These are phyloP conservation scores for Pneumocystis jirovecii DNA, from an alignment of 1,139 yeast species.

Conservation along the genomic window DNA sequence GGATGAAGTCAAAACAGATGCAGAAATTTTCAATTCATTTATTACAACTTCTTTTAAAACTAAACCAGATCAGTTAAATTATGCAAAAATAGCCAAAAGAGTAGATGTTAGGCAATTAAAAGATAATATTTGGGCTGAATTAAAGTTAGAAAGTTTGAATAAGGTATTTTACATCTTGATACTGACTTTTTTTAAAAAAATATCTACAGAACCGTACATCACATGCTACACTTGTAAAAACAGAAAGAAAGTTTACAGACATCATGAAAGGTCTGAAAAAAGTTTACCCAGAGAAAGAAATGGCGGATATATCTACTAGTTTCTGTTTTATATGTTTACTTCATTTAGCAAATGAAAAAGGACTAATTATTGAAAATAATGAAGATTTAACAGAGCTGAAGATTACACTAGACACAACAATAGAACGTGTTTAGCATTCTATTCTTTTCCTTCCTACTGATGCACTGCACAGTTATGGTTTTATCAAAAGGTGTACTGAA, in stretches of 20 bases:
- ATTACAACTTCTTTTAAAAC: slow-evolving; percentile 17
- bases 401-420: slow-evolving; percentile 24
- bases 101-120: slow-evolving; percentile 71
- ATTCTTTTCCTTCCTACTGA: neutral
- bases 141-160: slow-evolving; percentile 18
- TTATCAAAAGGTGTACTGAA: neutral
- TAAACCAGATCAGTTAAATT: slow-evolving; percentile 52
- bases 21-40: slow-evolving; percentile 14
- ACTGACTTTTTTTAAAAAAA: slow-evolving; percentile 6
- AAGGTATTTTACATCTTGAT: neutral
- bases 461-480: neutral
- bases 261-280: slow-evolving; percentile 28
- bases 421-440: neutral
- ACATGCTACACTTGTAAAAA: neutral
- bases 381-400: slow-evolving; percentile 21
- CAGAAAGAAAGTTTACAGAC: slow-evolving; percentile 29
- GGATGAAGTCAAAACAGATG: slow-evolving; percentile 13
- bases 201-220: slow-evolving; percentile 11
- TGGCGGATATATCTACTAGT: slow-evolving; percentile 62
- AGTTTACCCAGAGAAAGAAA: slow-evolving; percentile 24
- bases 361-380: slow-evolving; percentile 45
- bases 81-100: slow-evolving; percentile 67
- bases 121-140: slow-evolving; percentile 64
- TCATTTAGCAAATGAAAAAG: slow-evolving; percentile 83
- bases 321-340: slow-evolving; percentile 72